Percentiles rank a stretch among this genome's conserved stretches.
phyloP scores from a whole-genome alignment of 352 stramenopile genomes.

The Phytophthora pisi region DNA sequence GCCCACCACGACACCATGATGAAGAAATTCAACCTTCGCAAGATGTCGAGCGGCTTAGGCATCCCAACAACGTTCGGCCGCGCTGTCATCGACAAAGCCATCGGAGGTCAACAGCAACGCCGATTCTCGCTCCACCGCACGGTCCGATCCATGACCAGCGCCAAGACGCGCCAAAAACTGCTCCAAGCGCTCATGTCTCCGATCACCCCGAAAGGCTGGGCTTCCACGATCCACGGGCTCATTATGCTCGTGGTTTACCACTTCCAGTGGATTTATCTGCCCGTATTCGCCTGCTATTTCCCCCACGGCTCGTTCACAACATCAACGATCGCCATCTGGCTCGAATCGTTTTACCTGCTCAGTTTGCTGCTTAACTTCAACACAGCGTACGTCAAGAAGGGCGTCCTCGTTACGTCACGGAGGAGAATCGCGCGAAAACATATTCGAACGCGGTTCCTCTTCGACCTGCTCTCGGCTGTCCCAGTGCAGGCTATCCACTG shows the following conservation, averaged over 20 bases:
- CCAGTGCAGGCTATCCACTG: background rate
- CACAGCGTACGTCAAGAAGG: constrained; percentile 13
- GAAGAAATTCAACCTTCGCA: constrained; percentile 21
- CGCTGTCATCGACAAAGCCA: constrained; percentile 17
- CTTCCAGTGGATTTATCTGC: constrained; percentile 20
- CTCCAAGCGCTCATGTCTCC: constrained; percentile 1
- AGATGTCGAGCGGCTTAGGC: constrained; percentile 3
- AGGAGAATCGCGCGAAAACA: constrained; percentile 17
- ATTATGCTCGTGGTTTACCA: constrained; percentile 11
- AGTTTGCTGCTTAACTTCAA: constrained; percentile 31
- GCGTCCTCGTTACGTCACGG: constrained; percentile 18
- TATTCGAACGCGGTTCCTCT: constrained; percentile 9
- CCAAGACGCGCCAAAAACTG: background rate
- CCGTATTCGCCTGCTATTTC: constrained; percentile 11
- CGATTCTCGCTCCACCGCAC: constrained; percentile 7
- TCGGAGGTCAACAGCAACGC: background rate
- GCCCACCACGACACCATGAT: constrained; percentile 18
- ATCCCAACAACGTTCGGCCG: constrained; percentile 4
- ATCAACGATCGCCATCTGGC: background rate
- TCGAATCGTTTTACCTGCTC: constrained; percentile 13
- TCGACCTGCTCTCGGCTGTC: constrained; percentile 22
- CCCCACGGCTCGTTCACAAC: background rate
- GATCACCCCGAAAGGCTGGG: constrained; percentile 11
- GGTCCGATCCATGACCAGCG: background rate
- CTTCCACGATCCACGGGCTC: constrained; percentile 6